Base-by-base conservation (phyloP, 768 basidiomycete genomes). In the Hortiboletus campestris region DNA sequence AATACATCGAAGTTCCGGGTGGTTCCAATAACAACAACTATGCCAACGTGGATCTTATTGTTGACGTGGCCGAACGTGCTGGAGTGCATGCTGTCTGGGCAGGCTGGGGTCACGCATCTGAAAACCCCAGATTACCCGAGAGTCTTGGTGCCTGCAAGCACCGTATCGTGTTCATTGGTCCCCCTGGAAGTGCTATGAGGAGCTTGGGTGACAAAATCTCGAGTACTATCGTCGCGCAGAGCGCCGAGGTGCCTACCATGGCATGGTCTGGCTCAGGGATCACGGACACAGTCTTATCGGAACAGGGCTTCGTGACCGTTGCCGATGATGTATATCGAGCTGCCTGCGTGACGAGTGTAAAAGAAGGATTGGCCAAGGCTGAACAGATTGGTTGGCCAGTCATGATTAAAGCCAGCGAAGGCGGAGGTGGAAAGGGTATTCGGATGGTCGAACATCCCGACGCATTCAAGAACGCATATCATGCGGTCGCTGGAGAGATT, bases 41-140 rank as follows among this genome's bases (percentile, higher is more conserved):
- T 68, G 97, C 97, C 63, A 99, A 99, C 71, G 97, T 99, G 65
- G 97, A 99, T 67, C 87, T 97, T 67, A 98, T 99, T 66, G 91
- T 98, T 55, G 97, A 99, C 69, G 86, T 99, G 54, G 97, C 97
- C 41, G 95, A 99, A 75, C 88, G 97, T 61, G 83, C 94, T 20
- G 97, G 94, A 32, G 97, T 98, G 2, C 97, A 99, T 67, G 97
- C 97, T 42, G 97, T 99, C 25, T 99, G 97, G 97, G 97, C 97
- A 35, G 97, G 97, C 54, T 99, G 97, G 97, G 97, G 97, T 47
- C 97, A 99, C 73, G 97, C 97, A 28, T 98, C 97, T 3, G 97
- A 99, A 74, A 99, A 99, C 73, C 97, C 97, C 1, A 86, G 94
- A 51, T 76, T 99, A 20, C 97, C 97, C 1, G 97, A 99, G 72